These are phyloP conservation scores for Neofusicoccum umdonicola DNA, from an alignment of 2,329 filamentous ascomycete species.

Conservation along the genomic window DNA sequence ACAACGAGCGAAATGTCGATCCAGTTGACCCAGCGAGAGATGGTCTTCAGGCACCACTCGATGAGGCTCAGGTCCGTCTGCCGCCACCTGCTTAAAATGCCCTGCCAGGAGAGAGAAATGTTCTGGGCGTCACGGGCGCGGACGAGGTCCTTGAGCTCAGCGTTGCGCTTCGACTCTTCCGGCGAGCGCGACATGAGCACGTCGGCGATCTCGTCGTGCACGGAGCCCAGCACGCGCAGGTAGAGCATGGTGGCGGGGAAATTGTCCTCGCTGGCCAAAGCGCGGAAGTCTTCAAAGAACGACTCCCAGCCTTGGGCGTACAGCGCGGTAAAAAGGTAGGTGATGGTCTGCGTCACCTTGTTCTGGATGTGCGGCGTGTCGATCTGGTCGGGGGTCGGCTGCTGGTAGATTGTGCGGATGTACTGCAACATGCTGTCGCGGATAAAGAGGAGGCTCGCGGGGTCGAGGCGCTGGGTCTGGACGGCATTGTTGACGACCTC, in stretches of 20 bases:
- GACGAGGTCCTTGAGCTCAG: conserved; percentile 85
- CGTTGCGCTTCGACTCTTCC: conserved; percentile 80
- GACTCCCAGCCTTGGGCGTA: conserved; percentile 84
- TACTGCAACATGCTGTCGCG: conserved; percentile 82
- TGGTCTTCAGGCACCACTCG: conserved; percentile 85
- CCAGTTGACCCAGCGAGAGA: conserved; percentile 98
- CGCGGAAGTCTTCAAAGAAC: conserved; percentile 88
- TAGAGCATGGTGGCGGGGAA: conserved; percentile 77
- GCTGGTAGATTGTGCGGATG: conserved; percentile 69
- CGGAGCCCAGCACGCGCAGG: conserved; percentile 79
- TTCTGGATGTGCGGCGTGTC: conserved; percentile 84
- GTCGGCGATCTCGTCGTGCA: conserved; percentile 97
- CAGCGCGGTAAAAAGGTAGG: conserved; percentile 83
- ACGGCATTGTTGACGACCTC: conserved; percentile 93
- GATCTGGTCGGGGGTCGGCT: conserved; percentile 50
- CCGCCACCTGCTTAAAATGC: conserved; percentile 77
- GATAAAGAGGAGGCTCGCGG: conserved; percentile 68
- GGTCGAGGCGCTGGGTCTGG: conserved; percentile 73
- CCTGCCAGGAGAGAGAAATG: conserved; percentile 86
- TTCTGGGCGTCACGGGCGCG: conserved; percentile 83
- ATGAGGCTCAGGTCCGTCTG: conserved; percentile 67
- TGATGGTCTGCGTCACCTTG: conserved; percentile 94
- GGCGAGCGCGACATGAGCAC: conserved; percentile 76
- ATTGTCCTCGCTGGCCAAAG: conserved; percentile 74
- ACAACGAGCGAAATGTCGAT: conserved; percentile 94